A percentile compares a stretch with the other conserved stretches of the same genome.
These are phyloP conservation scores for Nicotiana tomentosiformis DNA, from an alignment of 257 asterid species.

Conservation along the genomic window DNA sequence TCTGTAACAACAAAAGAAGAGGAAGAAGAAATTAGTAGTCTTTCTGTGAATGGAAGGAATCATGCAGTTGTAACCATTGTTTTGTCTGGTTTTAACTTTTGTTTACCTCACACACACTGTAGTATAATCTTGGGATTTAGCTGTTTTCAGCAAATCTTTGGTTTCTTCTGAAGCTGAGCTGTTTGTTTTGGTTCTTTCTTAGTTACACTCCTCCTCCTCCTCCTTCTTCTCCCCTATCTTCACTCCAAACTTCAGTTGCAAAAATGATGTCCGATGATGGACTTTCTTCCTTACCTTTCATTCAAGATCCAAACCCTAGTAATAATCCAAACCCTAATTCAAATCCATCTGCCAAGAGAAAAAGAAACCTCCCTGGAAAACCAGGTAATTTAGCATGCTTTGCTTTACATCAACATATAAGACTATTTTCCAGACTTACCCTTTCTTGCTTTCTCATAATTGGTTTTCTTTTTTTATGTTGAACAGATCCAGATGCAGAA, in stretches of 20 bases:
- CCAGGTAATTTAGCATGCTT: slow-evolving; percentile 6
- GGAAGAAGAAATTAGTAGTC: slow-evolving; percentile 23
- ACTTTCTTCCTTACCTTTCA: slow-evolving; percentile 28
- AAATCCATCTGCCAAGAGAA: slow-evolving; percentile 16
- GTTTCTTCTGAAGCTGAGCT: slow-evolving; percentile 24
- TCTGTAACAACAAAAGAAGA: background rate
- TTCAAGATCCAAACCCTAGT: slow-evolving; percentile 46
- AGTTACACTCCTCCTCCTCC: background rate
- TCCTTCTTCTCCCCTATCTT: background rate
- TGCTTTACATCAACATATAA: background rate
- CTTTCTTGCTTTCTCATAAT: background rate
- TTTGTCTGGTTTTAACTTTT: slow-evolving; percentile 8
- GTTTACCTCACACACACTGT: background rate
- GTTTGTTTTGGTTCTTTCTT: background rate
- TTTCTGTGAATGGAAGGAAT: slow-evolving; percentile 6
- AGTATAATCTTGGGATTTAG: slow-evolving; percentile 20
- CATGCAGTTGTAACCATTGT: slow-evolving; percentile 8
- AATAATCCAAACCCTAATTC: slow-evolving; percentile 11
- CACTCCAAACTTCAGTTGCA: background rate
- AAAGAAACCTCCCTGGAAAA: slow-evolving; percentile 20
- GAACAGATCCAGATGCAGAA: slow-evolving; percentile 24
- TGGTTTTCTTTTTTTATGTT: background rate
- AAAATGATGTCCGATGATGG: slow-evolving; percentile 84
- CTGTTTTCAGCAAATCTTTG: slow-evolving; percentile 46
- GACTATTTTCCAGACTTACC: background rate